Evolutionary conservation across 2,329 filamentous ascomycete genomes (phyloP).

Genomic region (Pestalotiopsis sp.): DNA sequence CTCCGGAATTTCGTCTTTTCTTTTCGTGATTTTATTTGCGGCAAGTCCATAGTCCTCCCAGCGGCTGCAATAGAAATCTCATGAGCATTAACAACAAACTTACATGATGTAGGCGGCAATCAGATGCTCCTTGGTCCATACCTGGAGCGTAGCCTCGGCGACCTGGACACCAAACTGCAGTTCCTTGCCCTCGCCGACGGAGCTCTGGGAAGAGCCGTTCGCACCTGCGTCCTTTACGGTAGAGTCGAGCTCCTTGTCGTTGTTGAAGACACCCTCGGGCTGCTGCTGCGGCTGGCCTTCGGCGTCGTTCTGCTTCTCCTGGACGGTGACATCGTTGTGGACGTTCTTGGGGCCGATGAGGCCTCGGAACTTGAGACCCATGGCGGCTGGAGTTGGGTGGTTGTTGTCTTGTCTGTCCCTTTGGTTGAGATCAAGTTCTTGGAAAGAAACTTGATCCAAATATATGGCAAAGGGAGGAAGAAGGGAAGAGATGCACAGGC

Average conservation of each 20-base stretch:
- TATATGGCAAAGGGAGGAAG: not conserved
- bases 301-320: constrained; percentile 10
- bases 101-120: constrained; percentile 16
- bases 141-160: constrained; percentile 15
- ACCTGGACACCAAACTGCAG: constrained; percentile 17
- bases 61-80: not conserved
- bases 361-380: constrained; percentile 13
- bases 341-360: constrained; percentile 11
- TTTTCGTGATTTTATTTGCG: too few relatives aligned
- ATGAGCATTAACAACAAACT: not conserved
- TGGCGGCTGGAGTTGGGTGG: not conserved
- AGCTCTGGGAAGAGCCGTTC: not conserved
- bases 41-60: too few relatives aligned
- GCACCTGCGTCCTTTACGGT: not conserved
- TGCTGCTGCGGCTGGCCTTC: constrained; percentile 6
- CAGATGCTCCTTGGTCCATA: constrained; percentile 16
- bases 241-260: constrained; percentile 8
- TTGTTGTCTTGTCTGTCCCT: not conserved
- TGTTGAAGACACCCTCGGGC: not conserved
- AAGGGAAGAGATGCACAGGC: not conserved
- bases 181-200: constrained; percentile 10
- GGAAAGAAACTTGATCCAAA: not conserved
- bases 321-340: not conserved
- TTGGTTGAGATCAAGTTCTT: not conserved
- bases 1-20: not conserved